Base-by-base conservation (phyloP, 2,329 filamentous ascomycete genomes). In the Beauveria medogensis region DNA sequence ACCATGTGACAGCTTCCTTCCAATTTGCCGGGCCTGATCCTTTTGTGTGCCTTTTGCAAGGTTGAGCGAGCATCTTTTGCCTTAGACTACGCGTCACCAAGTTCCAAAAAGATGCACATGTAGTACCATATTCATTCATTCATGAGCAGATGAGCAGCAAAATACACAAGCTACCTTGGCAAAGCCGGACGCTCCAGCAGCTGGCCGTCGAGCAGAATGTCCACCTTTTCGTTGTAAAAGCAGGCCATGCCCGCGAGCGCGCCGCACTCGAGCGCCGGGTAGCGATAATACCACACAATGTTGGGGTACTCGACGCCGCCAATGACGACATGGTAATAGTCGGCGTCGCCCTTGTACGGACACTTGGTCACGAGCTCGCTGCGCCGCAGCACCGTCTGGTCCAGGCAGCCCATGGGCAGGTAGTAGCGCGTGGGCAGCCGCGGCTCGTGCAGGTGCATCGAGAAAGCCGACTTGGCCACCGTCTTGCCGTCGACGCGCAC, bases 161-260 rank as follows among this genome's bases (percentile, higher is more conserved):
- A 37, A 16, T 16, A 37, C 5, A 37, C 6, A 16, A 16, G 16
- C 34, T 37, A 37, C 41, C n/a, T 20, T 20, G 41, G 41, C 18
- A 43, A 16, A 46, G 68, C 67, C 10, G 73, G 73, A n/a, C 65
- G 65, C 46, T 69, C 64, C 58, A 73, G 43, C 40, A 69, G 63
- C 59, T 71, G 67, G 1, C 84, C 84, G 63, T 84, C 82, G 6
- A 87, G 64, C 60, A 76, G 73, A n/a, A 88, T 78, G 63, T 87
- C 82, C 1, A 89, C 83, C 71, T 84, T 85, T 69, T 89, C 86
- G 64, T 88, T 87, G 64, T 88, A 88, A 63, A 88, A 89, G 67
- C 84, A 88, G 57, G 86, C 52, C 52, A 77, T 68, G 2, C 84
- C 84, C 1, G 80, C 80, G 62, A 89, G 75, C 2, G 70, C 71